Evolutionary conservation across 2,329 filamentous ascomycete genomes (phyloP).

Genomic region (Chaetomium sp.): DNA sequence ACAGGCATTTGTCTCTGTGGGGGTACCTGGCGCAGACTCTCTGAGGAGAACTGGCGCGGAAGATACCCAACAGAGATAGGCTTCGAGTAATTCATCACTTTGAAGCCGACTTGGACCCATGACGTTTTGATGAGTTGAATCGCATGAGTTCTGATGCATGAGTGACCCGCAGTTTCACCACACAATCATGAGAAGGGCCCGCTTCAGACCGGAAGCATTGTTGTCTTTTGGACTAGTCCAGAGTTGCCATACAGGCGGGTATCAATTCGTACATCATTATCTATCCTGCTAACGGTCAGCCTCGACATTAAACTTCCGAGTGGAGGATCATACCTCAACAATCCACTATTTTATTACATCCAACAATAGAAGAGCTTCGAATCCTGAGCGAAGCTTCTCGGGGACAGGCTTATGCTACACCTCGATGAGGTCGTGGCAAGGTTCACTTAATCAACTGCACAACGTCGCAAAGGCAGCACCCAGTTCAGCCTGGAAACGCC

Average conservation of each 20-base stretch:
- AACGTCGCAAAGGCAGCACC: no score
- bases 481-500: constrained; percentile 28
- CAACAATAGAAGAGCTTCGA: not conserved
- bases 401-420: not conserved
- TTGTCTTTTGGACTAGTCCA: not conserved
- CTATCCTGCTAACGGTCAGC: not conserved
- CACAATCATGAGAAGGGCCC: not conserved
- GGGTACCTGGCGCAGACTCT: not conserved
- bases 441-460: not conserved
- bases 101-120: not conserved
- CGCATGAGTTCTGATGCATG: not conserved
- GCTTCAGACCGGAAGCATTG: not conserved
- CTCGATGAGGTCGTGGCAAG: not conserved
- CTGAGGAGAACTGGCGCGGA: not conserved
- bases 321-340: not conserved
- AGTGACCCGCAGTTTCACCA: not conserved
- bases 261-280: constrained; percentile 17
- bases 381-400: no score
- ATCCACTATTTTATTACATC: not conserved
- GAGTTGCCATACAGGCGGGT: constrained; percentile 15
- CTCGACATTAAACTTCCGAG: no score
- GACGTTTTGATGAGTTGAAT: not conserved
- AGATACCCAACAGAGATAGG: not conserved
- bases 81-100: constrained; percentile 1
- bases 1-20: not conserved